Conservation (phyloP, 345 rosid genomes). For the Aquilaria yunnanensis region DNA sequence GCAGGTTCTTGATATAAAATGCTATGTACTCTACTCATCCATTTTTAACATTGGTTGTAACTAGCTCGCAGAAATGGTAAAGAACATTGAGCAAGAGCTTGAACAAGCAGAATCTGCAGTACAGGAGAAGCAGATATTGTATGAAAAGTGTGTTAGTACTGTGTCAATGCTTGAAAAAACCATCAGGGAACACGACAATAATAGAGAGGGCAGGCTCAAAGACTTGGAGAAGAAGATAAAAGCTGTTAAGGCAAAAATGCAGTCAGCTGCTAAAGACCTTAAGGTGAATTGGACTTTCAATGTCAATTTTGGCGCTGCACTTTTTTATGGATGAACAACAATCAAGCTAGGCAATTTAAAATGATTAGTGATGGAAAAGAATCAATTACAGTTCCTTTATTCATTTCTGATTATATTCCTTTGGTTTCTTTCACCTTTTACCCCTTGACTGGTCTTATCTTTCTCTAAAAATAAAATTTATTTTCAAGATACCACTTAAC, state of each 20-base stretch:
- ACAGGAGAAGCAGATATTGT: constrained; percentile 60
- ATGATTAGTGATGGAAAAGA: no score
- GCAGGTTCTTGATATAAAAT: no score
- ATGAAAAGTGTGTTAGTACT: constrained; percentile 39
- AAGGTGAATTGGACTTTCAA: constrained; percentile 39
- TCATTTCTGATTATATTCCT: no score
- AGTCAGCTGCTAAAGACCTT: constrained; percentile 67
- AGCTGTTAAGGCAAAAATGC: constrained; percentile 63
- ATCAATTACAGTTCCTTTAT: no score
- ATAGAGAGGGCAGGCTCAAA: constrained; percentile 76
- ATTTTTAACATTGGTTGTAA: constrained; percentile 9
- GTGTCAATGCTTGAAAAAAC: constrained; percentile 69
- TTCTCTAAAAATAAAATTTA: no score
- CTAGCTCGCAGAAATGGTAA: constrained; percentile 80
- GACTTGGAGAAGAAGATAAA: constrained; percentile 70
- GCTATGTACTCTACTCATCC: neutral
- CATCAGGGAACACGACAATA: constrained; percentile 70
- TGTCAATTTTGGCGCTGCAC: neutral
- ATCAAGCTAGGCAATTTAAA: no score
- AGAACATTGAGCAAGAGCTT: constrained; percentile 77
- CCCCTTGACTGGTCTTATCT: no score
- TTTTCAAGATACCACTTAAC: no score
- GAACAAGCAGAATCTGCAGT: constrained; percentile 55
- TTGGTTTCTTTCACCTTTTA: no score
- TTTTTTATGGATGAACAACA: neutral